Percentiles rank a stretch among this genome's conserved stretches.
These are phyloP conservation scores for Mollisia scopiformis DNA, from an alignment of 2,329 filamentous ascomycete genomes.

Conservation along the genomic window DNA sequence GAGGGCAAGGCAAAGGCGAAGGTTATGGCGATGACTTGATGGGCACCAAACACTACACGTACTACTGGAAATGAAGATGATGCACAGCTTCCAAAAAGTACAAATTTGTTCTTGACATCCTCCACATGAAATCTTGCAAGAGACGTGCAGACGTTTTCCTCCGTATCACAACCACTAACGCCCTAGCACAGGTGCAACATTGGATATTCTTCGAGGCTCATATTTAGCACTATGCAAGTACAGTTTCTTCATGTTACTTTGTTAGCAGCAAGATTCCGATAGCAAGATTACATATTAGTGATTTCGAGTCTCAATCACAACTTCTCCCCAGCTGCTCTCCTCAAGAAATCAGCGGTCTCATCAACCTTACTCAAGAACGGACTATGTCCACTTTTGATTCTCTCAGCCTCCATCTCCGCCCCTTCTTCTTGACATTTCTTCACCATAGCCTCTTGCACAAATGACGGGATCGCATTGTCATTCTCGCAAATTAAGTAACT, in stretches of 20 bases:
- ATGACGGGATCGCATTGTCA: conserved; percentile 13
- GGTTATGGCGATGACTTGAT: conserved; percentile 22
- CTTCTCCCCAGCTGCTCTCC: conserved; percentile 1
- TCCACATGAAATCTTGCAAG: no score
- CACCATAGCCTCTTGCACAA: conserved; percentile 17
- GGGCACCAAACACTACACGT: conserved; percentile 24
- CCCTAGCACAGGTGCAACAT: no score
- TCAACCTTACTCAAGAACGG: conserved; percentile 14
- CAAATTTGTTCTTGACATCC: no score
- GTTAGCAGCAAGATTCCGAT: no score
- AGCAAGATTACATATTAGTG: no score
- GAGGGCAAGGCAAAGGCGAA: conserved; percentile 48
- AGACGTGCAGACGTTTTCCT: no score
- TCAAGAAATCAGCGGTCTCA: neutral
- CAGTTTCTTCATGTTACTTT: no score
- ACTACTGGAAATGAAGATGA: conserved; percentile 32
- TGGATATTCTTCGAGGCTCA: no score
- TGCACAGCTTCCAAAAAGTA: no score
- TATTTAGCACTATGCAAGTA: no score
- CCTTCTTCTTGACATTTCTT: conserved; percentile 6
- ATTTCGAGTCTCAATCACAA: no score
- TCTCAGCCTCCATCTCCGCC: conserved; percentile 8
- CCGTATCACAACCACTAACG: no score
- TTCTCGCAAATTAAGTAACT: conserved; percentile 20
- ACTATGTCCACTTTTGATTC: conserved; percentile 12